Conservation (phyloP, 768 basidiomycete species). For the Astraeus odoratus region DNA sequence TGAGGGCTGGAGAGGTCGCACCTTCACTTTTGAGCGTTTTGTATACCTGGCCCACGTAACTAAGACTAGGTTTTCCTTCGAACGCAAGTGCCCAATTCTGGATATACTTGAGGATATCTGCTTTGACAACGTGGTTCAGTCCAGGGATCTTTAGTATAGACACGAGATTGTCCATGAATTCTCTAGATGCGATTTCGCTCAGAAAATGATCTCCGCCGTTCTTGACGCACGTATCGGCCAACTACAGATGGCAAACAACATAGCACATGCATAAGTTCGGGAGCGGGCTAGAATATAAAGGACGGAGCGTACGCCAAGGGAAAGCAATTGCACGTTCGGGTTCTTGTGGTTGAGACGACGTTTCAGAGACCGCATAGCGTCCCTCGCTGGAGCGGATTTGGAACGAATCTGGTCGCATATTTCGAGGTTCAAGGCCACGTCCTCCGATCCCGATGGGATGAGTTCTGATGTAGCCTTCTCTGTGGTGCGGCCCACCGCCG, state of each 20-base stretch:
- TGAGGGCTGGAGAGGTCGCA: constrained; percentile 23
- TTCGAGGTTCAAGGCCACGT: constrained; percentile 90
- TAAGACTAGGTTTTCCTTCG: constrained; percentile 66
- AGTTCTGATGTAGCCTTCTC: constrained; percentile 95
- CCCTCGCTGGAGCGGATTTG: constrained; percentile 77
- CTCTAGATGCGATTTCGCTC: constrained; percentile 73
- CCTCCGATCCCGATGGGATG: constrained; percentile 74
- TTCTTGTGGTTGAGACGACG: constrained; percentile 88
- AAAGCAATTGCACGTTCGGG: constrained; percentile 86
- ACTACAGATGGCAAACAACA: constrained; percentile 34
- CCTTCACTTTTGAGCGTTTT: constrained; percentile 71
- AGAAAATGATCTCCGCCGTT: constrained; percentile 95
- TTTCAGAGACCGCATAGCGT: constrained; percentile 85
- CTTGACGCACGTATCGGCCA: constrained; percentile 91
- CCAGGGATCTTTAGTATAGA: constrained; percentile 76
- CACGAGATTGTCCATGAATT: constrained; percentile 91
- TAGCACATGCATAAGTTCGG: background rate
- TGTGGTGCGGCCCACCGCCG: no score
- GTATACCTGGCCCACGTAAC: constrained; percentile 77
- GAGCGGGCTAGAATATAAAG: no score
- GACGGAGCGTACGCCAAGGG: constrained; percentile 63
- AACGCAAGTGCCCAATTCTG: constrained; percentile 95
- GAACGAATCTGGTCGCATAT: constrained; percentile 96
- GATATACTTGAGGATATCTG: constrained; percentile 65
- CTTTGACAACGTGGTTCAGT: constrained; percentile 78